phyloP scores from a whole-genome alignment of 1,139 yeast species.

The Chernovozyma aurita region DNA sequence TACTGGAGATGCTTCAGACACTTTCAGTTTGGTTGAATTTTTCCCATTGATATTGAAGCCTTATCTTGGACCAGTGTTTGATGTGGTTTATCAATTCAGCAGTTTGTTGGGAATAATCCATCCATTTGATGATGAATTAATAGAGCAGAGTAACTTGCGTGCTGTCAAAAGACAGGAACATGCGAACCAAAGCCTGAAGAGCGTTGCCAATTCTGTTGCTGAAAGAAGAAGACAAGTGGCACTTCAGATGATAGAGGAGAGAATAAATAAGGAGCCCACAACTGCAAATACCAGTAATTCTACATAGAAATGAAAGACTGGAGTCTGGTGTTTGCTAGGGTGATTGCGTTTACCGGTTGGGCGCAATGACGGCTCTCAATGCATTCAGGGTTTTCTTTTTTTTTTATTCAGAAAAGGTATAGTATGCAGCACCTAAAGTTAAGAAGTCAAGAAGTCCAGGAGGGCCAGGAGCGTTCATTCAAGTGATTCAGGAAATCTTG shows the following conservation, averaged over 20 bases:
- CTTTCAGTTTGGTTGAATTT: conserved; percentile 77
- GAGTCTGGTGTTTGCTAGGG: too few relatives aligned
- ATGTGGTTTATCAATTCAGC: conserved; percentile 48
- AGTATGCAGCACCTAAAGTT: too few relatives aligned
- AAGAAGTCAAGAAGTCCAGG: too few relatives aligned
- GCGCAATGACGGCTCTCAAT: too few relatives aligned
- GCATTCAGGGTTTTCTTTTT: too few relatives aligned
- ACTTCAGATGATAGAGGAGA: conserved; percentile 73
- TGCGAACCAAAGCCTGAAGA: conserved; percentile 34
- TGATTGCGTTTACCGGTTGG: too few relatives aligned
- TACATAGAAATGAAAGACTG: too few relatives aligned
- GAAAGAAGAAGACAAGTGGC: conserved; percentile 88
- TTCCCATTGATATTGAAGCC: conserved; percentile 63
- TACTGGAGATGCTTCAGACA: conserved; percentile 86
- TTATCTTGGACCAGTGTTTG: conserved; percentile 49
- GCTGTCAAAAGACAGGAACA: conserved; percentile 57
- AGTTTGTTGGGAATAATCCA: conserved; percentile 54
- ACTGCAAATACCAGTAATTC: too few relatives aligned
- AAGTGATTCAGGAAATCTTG: too few relatives aligned
- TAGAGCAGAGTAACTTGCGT: conserved; percentile 69
- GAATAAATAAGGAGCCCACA: conserved; percentile 39
- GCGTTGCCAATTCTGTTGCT: conserved; percentile 56
- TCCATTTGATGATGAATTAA: conserved; percentile 66
- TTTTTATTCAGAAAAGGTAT: too few relatives aligned
- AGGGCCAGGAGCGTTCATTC: too few relatives aligned